Evolutionary conservation across 225 moss, liverwort and hornwort species (phyloP).

Genomic region (Marchantia polymorpha): DNA sequence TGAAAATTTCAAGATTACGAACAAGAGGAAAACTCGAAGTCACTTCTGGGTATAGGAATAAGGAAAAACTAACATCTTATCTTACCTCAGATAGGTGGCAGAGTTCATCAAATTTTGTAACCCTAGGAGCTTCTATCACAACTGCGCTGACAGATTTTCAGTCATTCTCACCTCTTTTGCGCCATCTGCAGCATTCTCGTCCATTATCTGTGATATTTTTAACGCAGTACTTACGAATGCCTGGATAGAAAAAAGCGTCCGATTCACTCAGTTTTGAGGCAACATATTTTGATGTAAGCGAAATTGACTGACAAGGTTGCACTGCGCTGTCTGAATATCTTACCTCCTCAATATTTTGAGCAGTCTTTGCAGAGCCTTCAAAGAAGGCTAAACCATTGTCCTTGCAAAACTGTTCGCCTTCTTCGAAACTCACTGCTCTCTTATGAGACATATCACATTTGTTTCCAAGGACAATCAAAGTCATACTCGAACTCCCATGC

Average conservation of each 20-base stretch:
- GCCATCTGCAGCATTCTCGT: constrained; percentile 75
- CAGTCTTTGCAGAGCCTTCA: constrained; percentile 90
- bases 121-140: too few species aligned
- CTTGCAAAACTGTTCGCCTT: constrained; percentile 85
- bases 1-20: too few species aligned
- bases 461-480: constrained; percentile 86
- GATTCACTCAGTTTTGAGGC: neutral
- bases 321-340: neutral
- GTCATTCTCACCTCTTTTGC: constrained; percentile 60
- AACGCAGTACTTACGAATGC: constrained; percentile 86
- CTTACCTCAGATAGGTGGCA: neutral
- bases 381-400: constrained; percentile 80
- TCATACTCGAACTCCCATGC: constrained; percentile 88
- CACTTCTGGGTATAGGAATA: too few species aligned
- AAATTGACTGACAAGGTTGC: neutral
- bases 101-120: neutral
- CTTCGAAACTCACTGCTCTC: constrained; percentile 88
- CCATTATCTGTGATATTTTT: constrained; percentile 82
- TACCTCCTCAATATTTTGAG: constrained; percentile 89
- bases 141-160: neutral
- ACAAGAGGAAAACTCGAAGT: too few species aligned
- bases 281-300: neutral
- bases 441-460: constrained; percentile 81
- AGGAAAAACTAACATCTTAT: too few species aligned
- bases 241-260: constrained; percentile 30